Evolutionary conservation across 2,329 filamentous ascomycete genomes (phyloP), one percentile per base, ranked within the genome.

Genomic region (Arthrobotrys megalospora): DNA sequence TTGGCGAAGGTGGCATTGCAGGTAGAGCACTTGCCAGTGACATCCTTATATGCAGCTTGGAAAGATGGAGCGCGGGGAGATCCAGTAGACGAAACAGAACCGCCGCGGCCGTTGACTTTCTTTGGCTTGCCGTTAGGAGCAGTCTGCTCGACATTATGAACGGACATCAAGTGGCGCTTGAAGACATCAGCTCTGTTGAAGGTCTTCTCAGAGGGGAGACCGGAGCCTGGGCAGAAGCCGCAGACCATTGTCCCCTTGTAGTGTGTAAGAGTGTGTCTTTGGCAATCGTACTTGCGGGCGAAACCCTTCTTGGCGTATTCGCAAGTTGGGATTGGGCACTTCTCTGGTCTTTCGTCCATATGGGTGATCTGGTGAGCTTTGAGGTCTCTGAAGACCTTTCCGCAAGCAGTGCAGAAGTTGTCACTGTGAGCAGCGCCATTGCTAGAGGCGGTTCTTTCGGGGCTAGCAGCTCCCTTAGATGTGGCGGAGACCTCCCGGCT

Each of bases 161-260:
- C 93, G 0, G 93, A 92, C 5, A 93, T 97, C 82, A 97, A 85
- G 84, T 97, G 94, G 79, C 94, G 89, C 88, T 97, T 97, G 88
- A 97, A 97, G 79, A 97, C 94, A 81, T 97, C 94, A 75, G 94
- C 94, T 71, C 94, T 90, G 86, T 97, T 97, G 84, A 97, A 97
- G 80, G 92, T 95, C 89, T 97, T 97, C 85, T 97, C 94, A 0
- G 92, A 92, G 6, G 93, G 89, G 3, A 93, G 95, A 3, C 94
- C 94, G 32, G 93, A 93, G 38, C 93, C 93, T 0, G 94, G 93
- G 82, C 94, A 97, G 86, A 97, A 97, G 34, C 93, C 94, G 83
- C 94, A 97, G 24, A 97, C 93, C 94, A 97, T 97, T 60, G 93
- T 97, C 47, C 94, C 94, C 86, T 97, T 97, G 88, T 97, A 97